These are phyloP conservation scores for Zanthoxylum bungeanum DNA, from an alignment of 345 rosid species.

Conservation along the genomic window DNA sequence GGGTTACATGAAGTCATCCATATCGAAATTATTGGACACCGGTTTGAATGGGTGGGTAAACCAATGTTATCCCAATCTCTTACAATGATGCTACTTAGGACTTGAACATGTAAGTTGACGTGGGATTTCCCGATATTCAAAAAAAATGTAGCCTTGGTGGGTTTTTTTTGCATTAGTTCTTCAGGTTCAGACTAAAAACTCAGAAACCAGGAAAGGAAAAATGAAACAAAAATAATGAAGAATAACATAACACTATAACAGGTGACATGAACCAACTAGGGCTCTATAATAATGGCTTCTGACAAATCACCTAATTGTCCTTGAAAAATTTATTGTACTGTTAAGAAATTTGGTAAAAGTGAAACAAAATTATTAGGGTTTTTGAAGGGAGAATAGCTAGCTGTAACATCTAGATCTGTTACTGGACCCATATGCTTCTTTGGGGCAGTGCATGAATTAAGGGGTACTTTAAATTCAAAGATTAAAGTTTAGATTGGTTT, in stretches of 20 bases:
- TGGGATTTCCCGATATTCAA: neutral
- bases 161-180: neutral
- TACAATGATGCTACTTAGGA: too few relatives aligned
- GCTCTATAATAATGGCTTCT: slow-evolving; percentile 11
- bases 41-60: too few relatives aligned
- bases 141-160: neutral
- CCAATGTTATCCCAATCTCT: too few relatives aligned
- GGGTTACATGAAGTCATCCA: too few relatives aligned
- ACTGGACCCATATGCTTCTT: slow-evolving; percentile 22
- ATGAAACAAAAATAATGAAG: neutral
- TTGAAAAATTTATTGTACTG: neutral
- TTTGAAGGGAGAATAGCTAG: neutral
- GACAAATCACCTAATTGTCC: slow-evolving; percentile 16
- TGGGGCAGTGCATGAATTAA: neutral
- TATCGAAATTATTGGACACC: too few relatives aligned
- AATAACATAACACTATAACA: neutral
- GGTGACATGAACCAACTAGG: neutral
- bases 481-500: neutral
- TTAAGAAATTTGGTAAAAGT: neutral
- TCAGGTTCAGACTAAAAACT: neutral
- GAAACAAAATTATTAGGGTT: slow-evolving; percentile 8
- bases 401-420: slow-evolving; percentile 15
- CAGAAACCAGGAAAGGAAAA: neutral
- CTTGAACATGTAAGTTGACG: neutral
- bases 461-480: neutral